phyloP scores from a whole-genome alignment of 768 basidiomycete species.

The Pisolithus marmoratus region DNA sequence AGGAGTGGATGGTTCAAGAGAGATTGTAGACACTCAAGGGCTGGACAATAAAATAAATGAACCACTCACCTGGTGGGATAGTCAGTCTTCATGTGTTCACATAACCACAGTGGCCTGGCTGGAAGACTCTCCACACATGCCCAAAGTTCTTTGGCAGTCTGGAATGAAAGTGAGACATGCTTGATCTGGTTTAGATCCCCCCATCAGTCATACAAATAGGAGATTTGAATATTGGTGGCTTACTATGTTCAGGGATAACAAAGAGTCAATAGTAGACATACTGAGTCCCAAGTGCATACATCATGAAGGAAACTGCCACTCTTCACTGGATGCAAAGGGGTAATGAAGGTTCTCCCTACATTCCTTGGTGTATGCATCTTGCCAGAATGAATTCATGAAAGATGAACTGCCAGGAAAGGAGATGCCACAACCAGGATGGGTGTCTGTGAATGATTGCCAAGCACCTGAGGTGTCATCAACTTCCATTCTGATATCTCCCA shows the following conservation, averaged over 20 bases:
- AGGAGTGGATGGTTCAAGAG: too few species aligned
- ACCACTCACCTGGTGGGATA: constrained; percentile 20
- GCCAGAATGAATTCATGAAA: constrained; percentile 3
- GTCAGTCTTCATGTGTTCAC: constrained; percentile 13
- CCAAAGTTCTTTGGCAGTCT: constrained; percentile 21
- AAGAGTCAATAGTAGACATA: too few species aligned
- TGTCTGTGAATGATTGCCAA: too few species aligned
- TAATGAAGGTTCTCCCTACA: too few species aligned
- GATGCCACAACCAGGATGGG: neutral
- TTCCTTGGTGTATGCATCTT: neutral
- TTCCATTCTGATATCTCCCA: neutral
- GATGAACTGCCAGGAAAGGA: neutral
- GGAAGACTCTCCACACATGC: constrained; percentile 19
- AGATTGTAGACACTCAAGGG: constrained; percentile 23
- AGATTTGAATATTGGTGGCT: too few species aligned
- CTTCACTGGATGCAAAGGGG: too few species aligned
- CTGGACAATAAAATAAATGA: constrained; percentile 22
- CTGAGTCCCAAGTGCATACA: too few species aligned
- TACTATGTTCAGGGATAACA: too few species aligned
- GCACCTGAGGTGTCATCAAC: neutral
- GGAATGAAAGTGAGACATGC: too few species aligned
- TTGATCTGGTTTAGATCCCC: too few species aligned
- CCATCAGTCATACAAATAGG: too few species aligned
- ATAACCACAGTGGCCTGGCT: constrained; percentile 11
- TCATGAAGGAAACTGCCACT: too few species aligned